Evolutionary conservation across 1,139 yeast species (phyloP).

Genomic region (Pichia sp.): DNA sequence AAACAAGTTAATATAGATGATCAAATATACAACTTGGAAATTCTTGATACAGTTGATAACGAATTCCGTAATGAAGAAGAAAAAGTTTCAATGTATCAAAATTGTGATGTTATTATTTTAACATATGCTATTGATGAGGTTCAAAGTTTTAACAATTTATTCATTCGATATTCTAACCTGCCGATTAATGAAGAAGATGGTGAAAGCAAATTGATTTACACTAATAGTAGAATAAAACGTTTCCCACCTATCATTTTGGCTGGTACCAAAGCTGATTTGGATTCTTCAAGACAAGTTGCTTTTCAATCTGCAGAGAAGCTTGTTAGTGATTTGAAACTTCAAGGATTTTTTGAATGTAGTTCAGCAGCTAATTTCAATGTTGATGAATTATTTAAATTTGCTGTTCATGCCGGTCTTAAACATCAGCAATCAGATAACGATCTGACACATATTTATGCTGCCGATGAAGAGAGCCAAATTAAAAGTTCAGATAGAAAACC

Average conservation of each 20-base stretch:
- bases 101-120: conserved; percentile 46
- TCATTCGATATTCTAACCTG: conserved; percentile 11
- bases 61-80: conserved; percentile 40
- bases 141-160: conserved; percentile 20
- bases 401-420: conserved; percentile 32
- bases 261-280: conserved; percentile 33
- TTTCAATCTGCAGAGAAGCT: conserved; percentile 32
- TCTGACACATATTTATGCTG: conserved; percentile 11
- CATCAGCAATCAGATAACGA: conserved; percentile 13
- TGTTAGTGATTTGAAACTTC: conserved; percentile 38
- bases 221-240: conserved; percentile 6
- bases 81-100: conserved; percentile 35
- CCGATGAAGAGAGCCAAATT: conserved; percentile 7
- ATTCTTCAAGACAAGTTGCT: conserved; percentile 41
- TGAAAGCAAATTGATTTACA: conserved; percentile 4
- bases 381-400: conserved; percentile 41
- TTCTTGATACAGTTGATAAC: conserved; percentile 50
- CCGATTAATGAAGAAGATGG: conserved; percentile 15
- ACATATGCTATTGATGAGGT: conserved; percentile 44
- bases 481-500: conserved; percentile 1
- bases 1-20: conserved; percentile 28
- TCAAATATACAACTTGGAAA: conserved; percentile 41
- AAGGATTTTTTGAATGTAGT: conserved; percentile 46
- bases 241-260: conserved; percentile 28
- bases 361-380: conserved; percentile 47